A percentile compares a stretch with the other conserved stretches of the same genome.
These are phyloP conservation scores for Effrenium voratum DNA, from an alignment of 73 alveolate genomes.

Conservation along the genomic window DNA sequence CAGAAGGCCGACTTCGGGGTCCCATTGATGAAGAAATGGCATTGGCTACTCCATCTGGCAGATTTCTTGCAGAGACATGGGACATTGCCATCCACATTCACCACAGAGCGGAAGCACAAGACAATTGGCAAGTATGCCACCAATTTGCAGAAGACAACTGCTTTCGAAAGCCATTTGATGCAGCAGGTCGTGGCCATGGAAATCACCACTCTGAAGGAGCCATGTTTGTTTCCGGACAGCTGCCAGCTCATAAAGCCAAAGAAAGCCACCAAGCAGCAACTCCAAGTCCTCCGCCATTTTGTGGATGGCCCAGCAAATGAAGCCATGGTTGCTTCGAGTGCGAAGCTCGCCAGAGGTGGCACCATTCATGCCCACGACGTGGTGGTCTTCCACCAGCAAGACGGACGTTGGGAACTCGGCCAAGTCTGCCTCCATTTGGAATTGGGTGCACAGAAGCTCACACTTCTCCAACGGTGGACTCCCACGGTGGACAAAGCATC, in stretches of 20 bases:
- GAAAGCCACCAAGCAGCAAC: neutral
- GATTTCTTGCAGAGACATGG: neutral
- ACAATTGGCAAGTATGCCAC: neutral
- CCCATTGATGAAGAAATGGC: slow-evolving; percentile 38
- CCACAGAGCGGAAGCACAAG: slow-evolving; percentile 32
- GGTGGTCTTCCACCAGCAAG: neutral
- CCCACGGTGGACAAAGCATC: neutral
- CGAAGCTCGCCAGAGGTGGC: neutral
- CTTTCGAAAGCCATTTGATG: neutral
- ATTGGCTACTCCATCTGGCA: slow-evolving; percentile 31
- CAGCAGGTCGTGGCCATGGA: slow-evolving; percentile 35
- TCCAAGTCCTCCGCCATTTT: neutral
- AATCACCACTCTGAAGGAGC: slow-evolving; percentile 1
- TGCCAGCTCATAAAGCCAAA: neutral
- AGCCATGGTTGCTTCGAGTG: neutral
- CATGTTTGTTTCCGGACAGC: neutral
- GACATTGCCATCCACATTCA: neutral
- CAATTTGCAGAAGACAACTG: neutral
- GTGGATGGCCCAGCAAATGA: neutral
- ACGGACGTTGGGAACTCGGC: slow-evolving; percentile 14
- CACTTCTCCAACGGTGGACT: slow-evolving; percentile 22
- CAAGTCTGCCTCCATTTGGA: neutral
- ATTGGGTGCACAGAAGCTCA: neutral
- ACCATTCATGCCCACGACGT: neutral
- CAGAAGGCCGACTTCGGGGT: neutral